These are phyloP conservation scores for Cryptococcus sp. DNA, from an alignment of 1,284 basidiomycete species.

Conservation along the genomic window DNA sequence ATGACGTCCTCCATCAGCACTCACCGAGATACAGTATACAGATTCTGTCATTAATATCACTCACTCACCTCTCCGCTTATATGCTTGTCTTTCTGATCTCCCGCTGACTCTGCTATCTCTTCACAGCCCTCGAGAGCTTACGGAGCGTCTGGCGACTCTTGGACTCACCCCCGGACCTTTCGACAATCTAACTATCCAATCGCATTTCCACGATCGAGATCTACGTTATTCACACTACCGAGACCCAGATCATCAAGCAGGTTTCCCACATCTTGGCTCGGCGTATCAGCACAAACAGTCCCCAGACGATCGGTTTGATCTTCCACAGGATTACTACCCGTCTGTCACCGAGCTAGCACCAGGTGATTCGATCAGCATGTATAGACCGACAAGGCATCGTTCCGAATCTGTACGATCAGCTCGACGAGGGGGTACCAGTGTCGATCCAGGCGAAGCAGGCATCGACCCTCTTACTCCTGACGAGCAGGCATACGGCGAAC, in stretches of 20 bases:
- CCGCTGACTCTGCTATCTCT: constrained; percentile 1
- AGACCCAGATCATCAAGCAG: too few relatives aligned
- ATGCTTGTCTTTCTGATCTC: too few relatives aligned
- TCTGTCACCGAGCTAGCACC: constrained; percentile 29
- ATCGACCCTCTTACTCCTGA: not conserved
- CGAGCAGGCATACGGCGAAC: not conserved
- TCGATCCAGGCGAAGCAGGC: constrained; percentile 30
- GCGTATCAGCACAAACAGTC: too few relatives aligned
- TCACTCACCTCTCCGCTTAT: too few relatives aligned
- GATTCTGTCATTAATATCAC: too few relatives aligned
- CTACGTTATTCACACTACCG: not conserved
- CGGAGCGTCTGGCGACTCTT: constrained; percentile 27
- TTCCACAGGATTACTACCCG: constrained; percentile 2
- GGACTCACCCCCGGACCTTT: constrained; percentile 13
- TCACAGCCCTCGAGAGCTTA: constrained; percentile 24
- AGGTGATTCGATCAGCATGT: constrained; percentile 40
- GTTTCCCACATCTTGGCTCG: too few relatives aligned
- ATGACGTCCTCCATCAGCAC: too few relatives aligned
- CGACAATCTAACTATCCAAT: constrained; percentile 1
- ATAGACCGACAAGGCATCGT: constrained; percentile 24
- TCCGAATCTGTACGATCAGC: constrained; percentile 9
- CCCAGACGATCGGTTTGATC: too few relatives aligned
- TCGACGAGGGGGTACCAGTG: constrained; percentile 35
- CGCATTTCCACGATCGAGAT: constrained; percentile 6
- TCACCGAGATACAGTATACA: too few relatives aligned